phyloP scores from a whole-genome alignment of 495 filamentous ascomycete genomes.

The Tricharina praecox region DNA sequence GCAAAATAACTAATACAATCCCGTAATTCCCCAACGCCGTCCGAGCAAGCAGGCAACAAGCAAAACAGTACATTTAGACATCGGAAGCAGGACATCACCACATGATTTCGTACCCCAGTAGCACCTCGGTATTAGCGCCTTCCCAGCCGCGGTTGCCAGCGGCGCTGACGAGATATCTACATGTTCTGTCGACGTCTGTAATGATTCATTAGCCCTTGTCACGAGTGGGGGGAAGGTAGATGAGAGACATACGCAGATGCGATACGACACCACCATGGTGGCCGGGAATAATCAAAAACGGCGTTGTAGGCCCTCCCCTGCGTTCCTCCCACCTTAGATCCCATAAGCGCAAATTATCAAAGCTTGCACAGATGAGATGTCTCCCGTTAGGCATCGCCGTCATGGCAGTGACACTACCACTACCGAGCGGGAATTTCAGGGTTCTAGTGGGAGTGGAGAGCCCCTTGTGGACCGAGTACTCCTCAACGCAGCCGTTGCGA shows the following conservation, averaged over 20 bases:
- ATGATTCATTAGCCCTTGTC: conserved; percentile 20
- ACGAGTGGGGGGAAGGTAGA: not conserved
- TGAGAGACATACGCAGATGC: conserved; percentile 29
- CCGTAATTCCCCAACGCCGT: too few relatives aligned
- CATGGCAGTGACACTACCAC: conserved; percentile 72
- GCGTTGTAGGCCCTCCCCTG: conserved; percentile 59
- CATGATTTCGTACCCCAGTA: conserved; percentile 81
- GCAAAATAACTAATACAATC: too few relatives aligned
- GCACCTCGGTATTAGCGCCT: conserved; percentile 73
- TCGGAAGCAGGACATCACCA: too few relatives aligned
- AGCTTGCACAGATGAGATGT: conserved; percentile 84
- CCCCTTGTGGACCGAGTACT: conserved; percentile 78
- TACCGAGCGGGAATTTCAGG: conserved; percentile 79
- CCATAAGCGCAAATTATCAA: conserved; percentile 86
- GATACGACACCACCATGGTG: conserved; percentile 80
- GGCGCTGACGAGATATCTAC: conserved; percentile 74
- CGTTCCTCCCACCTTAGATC: conserved; percentile 56
- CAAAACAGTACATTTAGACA: too few relatives aligned
- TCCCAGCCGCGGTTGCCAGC: conserved; percentile 93
- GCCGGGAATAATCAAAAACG: conserved; percentile 86
- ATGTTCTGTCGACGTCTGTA: conserved; percentile 64
- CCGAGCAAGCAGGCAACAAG: too few relatives aligned
- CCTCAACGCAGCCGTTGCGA: conserved; percentile 86
- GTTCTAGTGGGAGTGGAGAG: conserved; percentile 51
- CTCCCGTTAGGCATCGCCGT: conserved; percentile 82